Conservation (phyloP, 768 basidiomycete genomes). For the Punctularia strigosozonata region DNA sequence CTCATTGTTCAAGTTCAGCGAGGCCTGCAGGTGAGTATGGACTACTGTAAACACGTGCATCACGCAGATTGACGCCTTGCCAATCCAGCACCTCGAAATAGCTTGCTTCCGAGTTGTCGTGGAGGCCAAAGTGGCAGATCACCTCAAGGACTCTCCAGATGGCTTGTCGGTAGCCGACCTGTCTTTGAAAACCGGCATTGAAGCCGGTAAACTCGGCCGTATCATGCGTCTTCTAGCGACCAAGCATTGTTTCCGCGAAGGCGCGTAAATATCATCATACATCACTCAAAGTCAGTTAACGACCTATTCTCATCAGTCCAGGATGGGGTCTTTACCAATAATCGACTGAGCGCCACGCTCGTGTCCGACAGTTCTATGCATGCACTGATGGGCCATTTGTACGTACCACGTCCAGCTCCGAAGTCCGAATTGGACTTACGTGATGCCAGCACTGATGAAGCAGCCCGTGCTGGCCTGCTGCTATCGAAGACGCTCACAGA, state of each 20-base stretch:
- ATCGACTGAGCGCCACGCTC: conserved; percentile 20
- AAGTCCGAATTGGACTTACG: conserved; percentile 4
- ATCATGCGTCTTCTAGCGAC: conserved; percentile 27
- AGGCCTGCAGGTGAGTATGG: background rate
- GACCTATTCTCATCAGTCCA: conserved; percentile 12
- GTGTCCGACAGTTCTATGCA: conserved; percentile 11
- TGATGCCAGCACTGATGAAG: conserved; percentile 4
- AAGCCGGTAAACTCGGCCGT: conserved; percentile 24
- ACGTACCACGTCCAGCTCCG: conserved; percentile 10
- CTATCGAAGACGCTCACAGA: conserved; percentile 19
- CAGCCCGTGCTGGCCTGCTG: conserved; percentile 10
- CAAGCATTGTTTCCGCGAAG: conserved; percentile 28
- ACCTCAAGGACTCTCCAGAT: conserved; percentile 21
- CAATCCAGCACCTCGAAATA: conserved; percentile 4
- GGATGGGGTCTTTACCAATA: conserved; percentile 21
- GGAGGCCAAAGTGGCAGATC: conserved; percentile 26
- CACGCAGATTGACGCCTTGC: background rate
- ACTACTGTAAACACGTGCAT: background rate
- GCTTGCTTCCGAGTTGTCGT: conserved; percentile 22
- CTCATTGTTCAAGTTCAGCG: background rate
- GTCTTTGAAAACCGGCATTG: conserved; percentile 17
- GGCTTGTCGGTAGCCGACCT: conserved; percentile 26
- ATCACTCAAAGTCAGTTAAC: background rate
- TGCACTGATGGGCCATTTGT: background rate
- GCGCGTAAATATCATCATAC: background rate